Conservation (phyloP, 352 stramenopile species). For the Pythium utonaiense region DNA sequence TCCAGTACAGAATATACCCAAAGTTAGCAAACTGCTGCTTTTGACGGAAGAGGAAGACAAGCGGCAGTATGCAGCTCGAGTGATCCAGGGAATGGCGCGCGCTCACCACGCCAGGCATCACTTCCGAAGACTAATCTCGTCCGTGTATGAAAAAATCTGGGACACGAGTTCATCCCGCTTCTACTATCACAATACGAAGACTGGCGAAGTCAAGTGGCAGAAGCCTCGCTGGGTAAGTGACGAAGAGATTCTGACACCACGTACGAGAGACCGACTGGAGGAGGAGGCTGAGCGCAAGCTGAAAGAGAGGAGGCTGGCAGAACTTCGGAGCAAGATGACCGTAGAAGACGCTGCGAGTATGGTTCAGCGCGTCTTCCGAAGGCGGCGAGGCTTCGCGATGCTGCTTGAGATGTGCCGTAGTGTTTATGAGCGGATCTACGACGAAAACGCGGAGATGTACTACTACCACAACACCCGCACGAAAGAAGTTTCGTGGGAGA, state of each 20-base stretch:
- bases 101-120: slow-evolving; percentile 43
- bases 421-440: slow-evolving; percentile 74
- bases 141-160: slow-evolving; percentile 82
- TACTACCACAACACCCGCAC: slow-evolving; percentile 85
- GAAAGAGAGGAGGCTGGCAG: neutral
- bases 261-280: slow-evolving; percentile 24
- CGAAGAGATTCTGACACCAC: slow-evolving; percentile 54
- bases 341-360: slow-evolving; percentile 39
- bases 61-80: slow-evolving; percentile 23
- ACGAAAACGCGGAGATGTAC: slow-evolving; percentile 41
- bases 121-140: slow-evolving; percentile 59
- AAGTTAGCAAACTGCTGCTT: slow-evolving; percentile 7
- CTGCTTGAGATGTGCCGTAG: slow-evolving; percentile 41
- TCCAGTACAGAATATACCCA: neutral
- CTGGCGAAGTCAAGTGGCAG: slow-evolving; percentile 64
- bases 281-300: slow-evolving; percentile 9
- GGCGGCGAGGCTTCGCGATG: slow-evolving; percentile 37
- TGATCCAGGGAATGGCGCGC: slow-evolving; percentile 58
- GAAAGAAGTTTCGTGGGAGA: slow-evolving; percentile 61
- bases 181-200: slow-evolving; percentile 82
- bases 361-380: slow-evolving; percentile 55
- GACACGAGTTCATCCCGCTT: slow-evolving; percentile 40
- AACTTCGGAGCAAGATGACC: slow-evolving; percentile 18
- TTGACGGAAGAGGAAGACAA: slow-evolving; percentile 2
- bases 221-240: slow-evolving; percentile 66